These are phyloP conservation scores for Pichia paraexigua DNA, from an alignment of 805 yeast species.

Conservation along the genomic window DNA sequence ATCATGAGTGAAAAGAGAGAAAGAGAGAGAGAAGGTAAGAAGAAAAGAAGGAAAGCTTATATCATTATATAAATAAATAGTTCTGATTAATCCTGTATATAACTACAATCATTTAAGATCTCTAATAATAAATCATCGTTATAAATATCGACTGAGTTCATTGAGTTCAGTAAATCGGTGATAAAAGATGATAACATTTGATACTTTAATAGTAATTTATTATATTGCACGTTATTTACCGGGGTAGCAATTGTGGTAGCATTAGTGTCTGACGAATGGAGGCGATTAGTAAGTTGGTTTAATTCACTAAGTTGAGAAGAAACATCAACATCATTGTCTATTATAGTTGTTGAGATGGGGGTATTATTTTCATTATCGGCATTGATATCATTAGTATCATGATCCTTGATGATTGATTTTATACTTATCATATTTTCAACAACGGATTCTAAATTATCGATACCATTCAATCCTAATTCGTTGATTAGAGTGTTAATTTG, in stretches of 20 bases:
- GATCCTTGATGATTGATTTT: background rate
- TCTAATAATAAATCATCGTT: constrained; percentile 24
- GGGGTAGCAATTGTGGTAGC: too few relatives aligned
- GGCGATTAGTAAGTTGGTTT: background rate
- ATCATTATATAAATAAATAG: background rate
- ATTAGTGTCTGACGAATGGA: too few relatives aligned
- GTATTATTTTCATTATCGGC: background rate
- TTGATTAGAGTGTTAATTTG: background rate
- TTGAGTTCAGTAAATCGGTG: constrained; percentile 26
- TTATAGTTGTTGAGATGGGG: background rate
- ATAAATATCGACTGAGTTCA: constrained; percentile 27
- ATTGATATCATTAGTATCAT: too few relatives aligned
- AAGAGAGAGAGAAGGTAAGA: too few relatives aligned
- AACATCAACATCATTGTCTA: constrained; percentile 1
- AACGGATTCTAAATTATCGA: background rate
- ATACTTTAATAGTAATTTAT: background rate
- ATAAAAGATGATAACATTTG: constrained; percentile 25
- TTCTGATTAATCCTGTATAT: background rate
- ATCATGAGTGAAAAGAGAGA: too few relatives aligned
- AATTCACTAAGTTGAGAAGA: background rate
- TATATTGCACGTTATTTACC: background rate
- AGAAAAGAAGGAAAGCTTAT: too few relatives aligned
- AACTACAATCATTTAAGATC: constrained; percentile 25
- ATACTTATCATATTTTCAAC: background rate
- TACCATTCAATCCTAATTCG: background rate